phyloP scores from a whole-genome alignment of 495 filamentous ascomycete species.

The Cercophora scortea region DNA sequence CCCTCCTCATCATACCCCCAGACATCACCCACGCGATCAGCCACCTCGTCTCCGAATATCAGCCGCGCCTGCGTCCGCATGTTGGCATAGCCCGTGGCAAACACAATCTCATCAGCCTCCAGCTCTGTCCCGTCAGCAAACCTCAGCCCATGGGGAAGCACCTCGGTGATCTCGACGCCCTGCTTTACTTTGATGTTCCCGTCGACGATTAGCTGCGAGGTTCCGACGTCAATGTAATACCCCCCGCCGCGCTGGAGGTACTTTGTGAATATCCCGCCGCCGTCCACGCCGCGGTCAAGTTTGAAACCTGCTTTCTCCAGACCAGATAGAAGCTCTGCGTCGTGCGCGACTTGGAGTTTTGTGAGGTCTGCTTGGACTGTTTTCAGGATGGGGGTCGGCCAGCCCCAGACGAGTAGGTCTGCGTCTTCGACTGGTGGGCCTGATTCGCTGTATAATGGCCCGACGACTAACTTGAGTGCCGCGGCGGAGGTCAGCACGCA shows the following conservation, averaged over 20 bases:
- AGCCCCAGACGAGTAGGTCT: slow-evolving; percentile 50
- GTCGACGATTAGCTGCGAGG: slow-evolving; percentile 62
- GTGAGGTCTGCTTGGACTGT: slow-evolving; percentile 45
- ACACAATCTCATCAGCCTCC: slow-evolving; percentile 71
- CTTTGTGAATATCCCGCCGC: slow-evolving; percentile 61
- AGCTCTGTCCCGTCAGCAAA: slow-evolving; percentile 62
- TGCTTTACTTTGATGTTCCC: slow-evolving; percentile 73
- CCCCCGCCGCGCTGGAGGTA: slow-evolving; percentile 70
- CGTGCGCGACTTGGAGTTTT: slow-evolving; percentile 36
- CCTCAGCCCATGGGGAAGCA: slow-evolving; percentile 51
- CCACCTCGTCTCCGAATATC: slow-evolving; percentile 66
- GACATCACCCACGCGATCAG: slow-evolving; percentile 55
- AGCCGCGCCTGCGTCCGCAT: slow-evolving; percentile 56
- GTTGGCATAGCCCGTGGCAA: slow-evolving; percentile 78
- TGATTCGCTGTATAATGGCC: slow-evolving; percentile 54
- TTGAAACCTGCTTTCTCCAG: slow-evolving; percentile 61
- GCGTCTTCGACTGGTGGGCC: slow-evolving; percentile 54
- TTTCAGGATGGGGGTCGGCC: slow-evolving; percentile 53
- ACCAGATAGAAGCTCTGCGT: slow-evolving; percentile 50
- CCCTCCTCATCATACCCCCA: slow-evolving; percentile 78
- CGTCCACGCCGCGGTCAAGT: slow-evolving; percentile 58
- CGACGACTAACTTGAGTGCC: slow-evolving; percentile 40
- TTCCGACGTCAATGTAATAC: slow-evolving; percentile 80
- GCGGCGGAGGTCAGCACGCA: slow-evolving; percentile 54
- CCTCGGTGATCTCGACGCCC: slow-evolving; percentile 53